Conservation (phyloP, 176 grass and related monocot species). For the Pharus latifolius region DNA sequence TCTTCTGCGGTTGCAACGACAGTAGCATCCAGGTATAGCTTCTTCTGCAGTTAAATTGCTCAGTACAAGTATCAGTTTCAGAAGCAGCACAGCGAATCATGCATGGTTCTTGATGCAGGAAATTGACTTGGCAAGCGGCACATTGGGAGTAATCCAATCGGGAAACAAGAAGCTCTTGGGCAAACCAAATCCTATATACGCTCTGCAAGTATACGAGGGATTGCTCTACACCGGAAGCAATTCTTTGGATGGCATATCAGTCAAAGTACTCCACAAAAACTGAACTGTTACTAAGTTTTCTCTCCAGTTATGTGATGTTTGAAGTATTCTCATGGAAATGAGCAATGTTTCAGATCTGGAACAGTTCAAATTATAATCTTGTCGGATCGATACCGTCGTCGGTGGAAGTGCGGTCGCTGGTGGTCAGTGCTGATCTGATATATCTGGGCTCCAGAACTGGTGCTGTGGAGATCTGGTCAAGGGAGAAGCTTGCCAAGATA, state of each 20-base stretch:
- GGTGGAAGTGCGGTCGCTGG: constrained; percentile 39
- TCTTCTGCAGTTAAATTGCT: not conserved
- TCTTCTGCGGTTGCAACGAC: constrained; percentile 60
- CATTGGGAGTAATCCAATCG: constrained; percentile 32
- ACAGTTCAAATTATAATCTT: constrained; percentile 38
- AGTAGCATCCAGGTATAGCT: constrained; percentile 39
- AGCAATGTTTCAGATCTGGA: constrained; percentile 37
- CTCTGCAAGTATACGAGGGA: constrained; percentile 31
- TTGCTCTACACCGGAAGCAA: constrained; percentile 39
- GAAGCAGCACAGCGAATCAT: not conserved
- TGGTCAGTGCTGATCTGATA: constrained; percentile 39
- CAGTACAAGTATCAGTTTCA: not conserved
- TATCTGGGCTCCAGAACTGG: constrained; percentile 43
- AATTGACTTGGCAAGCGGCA: constrained; percentile 56
- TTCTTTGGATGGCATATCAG: constrained; percentile 32
- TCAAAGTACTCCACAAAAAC: constrained; percentile 21
- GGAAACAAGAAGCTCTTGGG: constrained; percentile 61
- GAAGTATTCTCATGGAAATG: not conserved
- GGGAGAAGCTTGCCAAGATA: constrained; percentile 49
- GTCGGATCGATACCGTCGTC: constrained; percentile 45
- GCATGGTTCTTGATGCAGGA: constrained; percentile 15
- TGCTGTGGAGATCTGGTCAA: constrained; percentile 67
- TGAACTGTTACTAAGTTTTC: not conserved
- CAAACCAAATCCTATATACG: constrained; percentile 44
- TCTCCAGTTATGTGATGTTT: not conserved